Evolutionary conservation across 2,329 filamentous ascomycete species (phyloP), one percentile per base, ranked within the genome.

Genomic region (Hansfordia pulvinata): DNA sequence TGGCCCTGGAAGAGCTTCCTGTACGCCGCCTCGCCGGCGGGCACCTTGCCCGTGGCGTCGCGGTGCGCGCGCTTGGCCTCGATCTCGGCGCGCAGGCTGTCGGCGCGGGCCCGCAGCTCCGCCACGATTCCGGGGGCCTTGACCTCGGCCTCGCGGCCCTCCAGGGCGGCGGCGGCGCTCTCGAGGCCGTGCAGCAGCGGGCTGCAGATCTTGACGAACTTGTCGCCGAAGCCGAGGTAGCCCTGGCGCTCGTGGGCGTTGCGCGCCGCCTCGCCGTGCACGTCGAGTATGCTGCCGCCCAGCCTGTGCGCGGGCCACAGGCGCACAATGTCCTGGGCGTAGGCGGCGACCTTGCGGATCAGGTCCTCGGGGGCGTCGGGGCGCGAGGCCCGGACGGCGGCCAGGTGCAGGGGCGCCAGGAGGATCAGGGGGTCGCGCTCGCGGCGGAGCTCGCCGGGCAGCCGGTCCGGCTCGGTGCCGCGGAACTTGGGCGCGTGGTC

Each of bases 111-210:
- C 31, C 50, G 37, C 25, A 71, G 41, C 43, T 53, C 36, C 17
- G 29, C 38, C 4, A 49, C 49, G 26, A 60, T 41, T 22, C 41
- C 46, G 15, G 48, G 38, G n/a, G 41, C 31, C 25, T 44, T 42
- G 22, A 63, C 41, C 10, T 64, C 45, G 34, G 60, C 43, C 22
- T 52, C 43, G 10, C 65, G 60, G 32, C 57, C 32, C 20, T 55
- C 47, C 27, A 70, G 48, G 12, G 60, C 67, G 39, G 60, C 43
- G 21, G 52, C 43, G 10, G 65, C 60, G 32, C 57, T 32, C 20
- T 55, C 47, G 27, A 70, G 48, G 12, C 60, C 67, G 39, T 53
- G 47, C 26, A 60, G 37, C 16, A 60, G 40, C 20, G 54, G 54
- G 8, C 47, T 34, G 3, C 46, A 47, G n/a, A 49, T 26, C 22